phyloP scores from a whole-genome alignment of 805 yeast genomes.

The Candida berthetii region DNA sequence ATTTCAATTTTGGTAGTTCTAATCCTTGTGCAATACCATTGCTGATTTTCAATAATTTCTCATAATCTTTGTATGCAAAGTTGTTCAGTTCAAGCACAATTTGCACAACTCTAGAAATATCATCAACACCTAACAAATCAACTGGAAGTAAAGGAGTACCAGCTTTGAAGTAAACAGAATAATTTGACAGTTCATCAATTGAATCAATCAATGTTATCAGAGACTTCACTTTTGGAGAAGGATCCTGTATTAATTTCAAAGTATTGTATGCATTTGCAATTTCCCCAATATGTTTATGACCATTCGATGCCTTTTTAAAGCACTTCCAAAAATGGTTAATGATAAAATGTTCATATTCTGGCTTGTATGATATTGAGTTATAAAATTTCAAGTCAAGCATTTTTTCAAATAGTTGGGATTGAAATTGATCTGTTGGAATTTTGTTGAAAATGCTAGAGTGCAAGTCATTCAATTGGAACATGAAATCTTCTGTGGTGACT shows the following conservation, averaged over 20 bases:
- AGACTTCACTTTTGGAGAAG: conserved; percentile 9
- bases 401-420: conserved; percentile 18
- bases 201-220: conserved; percentile 17
- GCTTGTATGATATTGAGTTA: conserved; percentile 12
- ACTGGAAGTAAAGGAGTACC: conserved; percentile 32
- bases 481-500: background rate
- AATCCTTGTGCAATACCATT: conserved; percentile 35
- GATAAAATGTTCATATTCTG: conserved; percentile 10
- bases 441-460: background rate
- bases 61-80: conserved; percentile 38
- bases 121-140: conserved; percentile 24
- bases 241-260: conserved; percentile 12
- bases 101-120: conserved; percentile 32
- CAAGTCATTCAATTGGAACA: background rate
- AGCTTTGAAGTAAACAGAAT: conserved; percentile 23
- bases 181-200: conserved; percentile 22
- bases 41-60: conserved; percentile 33
- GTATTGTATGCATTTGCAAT: conserved; percentile 29
- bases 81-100: conserved; percentile 48
- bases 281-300: conserved; percentile 30
- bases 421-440: conserved; percentile 2
- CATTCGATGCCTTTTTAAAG: conserved; percentile 36
- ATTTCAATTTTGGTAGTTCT: conserved; percentile 12
- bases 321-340: conserved; percentile 32
- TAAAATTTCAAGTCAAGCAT: conserved; percentile 23